phyloP scores from a whole-genome alignment of 306 rosid species.

The Ormosia emarginata region DNA sequence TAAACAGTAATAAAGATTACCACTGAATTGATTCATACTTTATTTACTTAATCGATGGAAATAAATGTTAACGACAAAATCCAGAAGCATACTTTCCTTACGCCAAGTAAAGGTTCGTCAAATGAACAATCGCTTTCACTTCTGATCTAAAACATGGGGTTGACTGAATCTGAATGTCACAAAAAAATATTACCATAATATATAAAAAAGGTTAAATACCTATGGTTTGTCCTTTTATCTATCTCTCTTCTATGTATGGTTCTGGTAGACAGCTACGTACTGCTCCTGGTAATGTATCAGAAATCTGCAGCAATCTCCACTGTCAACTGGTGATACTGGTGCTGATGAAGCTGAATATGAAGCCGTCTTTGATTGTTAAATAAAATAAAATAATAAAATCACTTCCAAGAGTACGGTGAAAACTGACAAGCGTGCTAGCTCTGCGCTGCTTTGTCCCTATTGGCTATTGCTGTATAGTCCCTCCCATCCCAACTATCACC shows the following conservation, averaged over 20 bases:
- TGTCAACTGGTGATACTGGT: background rate
- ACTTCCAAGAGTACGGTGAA: background rate
- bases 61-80: conserved; percentile 39
- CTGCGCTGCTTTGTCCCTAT: conserved; percentile 16
- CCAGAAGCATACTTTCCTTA: conserved; percentile 23
- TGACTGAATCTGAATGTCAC: conserved; percentile 32
- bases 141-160: conserved; percentile 29
- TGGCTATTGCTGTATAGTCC: conserved; percentile 14
- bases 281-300: conserved; percentile 13
- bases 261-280: conserved; percentile 16
- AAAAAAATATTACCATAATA: background rate
- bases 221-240: background rate
- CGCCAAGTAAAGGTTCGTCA: conserved; percentile 41
- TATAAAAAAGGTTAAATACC: background rate
- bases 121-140: conserved; percentile 52
- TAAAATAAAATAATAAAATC: background rate
- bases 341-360: background rate
- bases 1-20: background rate
- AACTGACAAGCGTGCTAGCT: conserved; percentile 19
- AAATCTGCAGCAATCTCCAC: conserved; percentile 16
- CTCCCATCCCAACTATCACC: background rate
- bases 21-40: background rate
- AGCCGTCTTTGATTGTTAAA: conserved; percentile 11
- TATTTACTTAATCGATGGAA: conserved; percentile 6
- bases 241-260: background rate